phyloP scores from a whole-genome alignment of 2,329 filamentous ascomycete species.

The Atkinsonella texensis region DNA sequence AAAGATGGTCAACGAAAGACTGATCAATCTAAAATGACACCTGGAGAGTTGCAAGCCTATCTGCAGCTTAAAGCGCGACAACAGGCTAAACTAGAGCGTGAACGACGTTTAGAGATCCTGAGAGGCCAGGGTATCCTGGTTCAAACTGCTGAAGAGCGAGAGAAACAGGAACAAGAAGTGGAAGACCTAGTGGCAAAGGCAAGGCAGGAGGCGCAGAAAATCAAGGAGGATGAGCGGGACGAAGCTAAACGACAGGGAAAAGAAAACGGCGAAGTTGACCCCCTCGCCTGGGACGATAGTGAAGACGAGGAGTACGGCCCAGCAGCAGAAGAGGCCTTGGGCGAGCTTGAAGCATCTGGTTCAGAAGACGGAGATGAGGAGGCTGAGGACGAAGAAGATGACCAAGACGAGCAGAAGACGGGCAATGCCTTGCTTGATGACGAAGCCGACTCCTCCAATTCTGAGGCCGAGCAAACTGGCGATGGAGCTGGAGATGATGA shows the following conservation, averaged over 20 bases:
- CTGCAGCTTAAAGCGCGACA: conserved; percentile 62
- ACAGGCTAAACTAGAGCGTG: conserved; percentile 68
- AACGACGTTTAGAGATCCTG: conserved; percentile 64
- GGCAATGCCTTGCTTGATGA: conserved; percentile 25
- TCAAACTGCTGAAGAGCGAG: conserved; percentile 76
- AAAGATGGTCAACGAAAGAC: conserved; percentile 34
- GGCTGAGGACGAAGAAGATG: conserved; percentile 20
- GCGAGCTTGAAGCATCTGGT: conserved; percentile 30
- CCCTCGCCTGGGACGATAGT: conserved; percentile 44
- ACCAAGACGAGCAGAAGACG: conserved; percentile 18
- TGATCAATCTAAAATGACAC: conserved; percentile 48
- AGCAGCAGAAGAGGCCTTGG: conserved; percentile 26
- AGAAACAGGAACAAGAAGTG: conserved; percentile 67
- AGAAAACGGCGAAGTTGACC: conserved; percentile 34
- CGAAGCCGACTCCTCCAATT: conserved; percentile 24
- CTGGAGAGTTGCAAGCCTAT: conserved; percentile 53
- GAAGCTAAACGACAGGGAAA: conserved; percentile 54
- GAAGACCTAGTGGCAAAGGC: conserved; percentile 84
- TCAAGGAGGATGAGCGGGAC: conserved; percentile 65
- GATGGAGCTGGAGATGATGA: conserved; percentile 23
- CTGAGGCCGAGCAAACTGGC: conserved; percentile 11
- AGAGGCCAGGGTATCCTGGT: conserved; percentile 69
- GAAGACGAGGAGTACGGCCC: conserved; percentile 37
- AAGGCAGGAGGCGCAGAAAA: conserved; percentile 59
- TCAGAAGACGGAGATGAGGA: conserved; percentile 28